phyloP scores from a whole-genome alignment of 306 rosid species.

The Benincasa hispida region DNA sequence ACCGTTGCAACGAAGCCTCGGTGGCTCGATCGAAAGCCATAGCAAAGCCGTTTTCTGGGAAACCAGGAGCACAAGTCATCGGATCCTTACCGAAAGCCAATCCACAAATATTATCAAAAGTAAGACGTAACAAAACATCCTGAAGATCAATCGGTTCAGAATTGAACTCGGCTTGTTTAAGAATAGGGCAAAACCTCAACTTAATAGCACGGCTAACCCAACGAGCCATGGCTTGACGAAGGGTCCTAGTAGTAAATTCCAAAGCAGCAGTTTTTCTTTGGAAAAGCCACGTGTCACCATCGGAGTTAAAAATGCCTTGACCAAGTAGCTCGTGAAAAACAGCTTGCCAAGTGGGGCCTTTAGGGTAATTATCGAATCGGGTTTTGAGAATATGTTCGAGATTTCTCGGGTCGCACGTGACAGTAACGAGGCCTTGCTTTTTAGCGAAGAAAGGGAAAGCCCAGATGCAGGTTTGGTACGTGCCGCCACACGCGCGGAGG shows the following conservation, averaged over 20 bases:
- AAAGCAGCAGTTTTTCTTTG: slow-evolving; percentile 86
- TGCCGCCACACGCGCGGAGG: slow-evolving; percentile 87
- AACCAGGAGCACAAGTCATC: slow-evolving; percentile 42
- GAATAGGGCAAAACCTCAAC: slow-evolving; percentile 51
- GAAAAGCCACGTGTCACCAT: slow-evolving; percentile 89
- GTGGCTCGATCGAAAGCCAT: slow-evolving; percentile 79
- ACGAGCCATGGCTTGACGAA: slow-evolving; percentile 93
- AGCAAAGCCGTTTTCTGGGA: slow-evolving; percentile 53
- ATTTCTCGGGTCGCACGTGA: slow-evolving; percentile 89
- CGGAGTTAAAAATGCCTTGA: slow-evolving; percentile 79
- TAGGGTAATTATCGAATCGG: slow-evolving; percentile 85
- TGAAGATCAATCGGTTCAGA: slow-evolving; percentile 54
- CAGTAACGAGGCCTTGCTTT: slow-evolving; percentile 93
- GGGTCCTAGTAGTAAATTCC: slow-evolving; percentile 75
- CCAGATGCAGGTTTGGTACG: slow-evolving; percentile 97
- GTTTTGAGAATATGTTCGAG: slow-evolving; percentile 72
- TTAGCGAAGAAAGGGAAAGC: slow-evolving; percentile 74
- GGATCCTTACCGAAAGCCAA: slow-evolving; percentile 80
- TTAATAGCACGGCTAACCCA: slow-evolving; percentile 90
- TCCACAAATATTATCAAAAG: slow-evolving; percentile 86
- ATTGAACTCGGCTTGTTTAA: slow-evolving; percentile 30
- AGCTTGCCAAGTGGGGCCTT: slow-evolving; percentile 90
- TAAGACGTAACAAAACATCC: slow-evolving; percentile 65
- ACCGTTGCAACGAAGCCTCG: slow-evolving; percentile 71
- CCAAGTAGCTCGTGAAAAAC: slow-evolving; percentile 88